Conservation (phyloP, 2,329 filamentous ascomycete species). For the Sporothrix curviconia region DNA sequence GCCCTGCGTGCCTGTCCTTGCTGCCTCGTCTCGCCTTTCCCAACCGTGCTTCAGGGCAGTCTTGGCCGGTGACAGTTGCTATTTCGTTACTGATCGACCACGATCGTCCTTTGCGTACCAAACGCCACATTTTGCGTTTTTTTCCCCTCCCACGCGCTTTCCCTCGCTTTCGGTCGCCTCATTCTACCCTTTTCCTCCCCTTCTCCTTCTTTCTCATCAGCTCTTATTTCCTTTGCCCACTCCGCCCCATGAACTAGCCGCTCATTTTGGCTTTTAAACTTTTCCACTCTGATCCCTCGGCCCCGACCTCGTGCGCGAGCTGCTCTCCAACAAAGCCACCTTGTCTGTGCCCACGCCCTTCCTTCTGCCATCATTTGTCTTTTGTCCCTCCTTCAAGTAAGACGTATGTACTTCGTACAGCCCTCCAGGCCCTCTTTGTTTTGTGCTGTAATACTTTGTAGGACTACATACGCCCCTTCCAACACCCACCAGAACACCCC, state of each 20-base stretch:
- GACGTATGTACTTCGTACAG: too few species aligned
- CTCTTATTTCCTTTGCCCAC: neutral
- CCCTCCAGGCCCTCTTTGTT: too few species aligned
- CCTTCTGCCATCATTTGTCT: neutral
- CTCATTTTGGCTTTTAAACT: too few species aligned
- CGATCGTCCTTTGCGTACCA: constrained; percentile 11
- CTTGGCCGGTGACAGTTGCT: constrained; percentile 13
- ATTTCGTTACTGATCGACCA: constrained; percentile 14
- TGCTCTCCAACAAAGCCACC: too few species aligned
- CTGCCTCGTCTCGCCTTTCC: constrained; percentile 6
- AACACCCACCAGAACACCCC: neutral
- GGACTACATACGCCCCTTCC: too few species aligned
- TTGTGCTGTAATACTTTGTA: too few species aligned
- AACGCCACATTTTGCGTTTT: constrained; percentile 9
- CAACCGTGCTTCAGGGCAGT: constrained; percentile 5
- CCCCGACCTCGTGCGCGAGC: too few species aligned
- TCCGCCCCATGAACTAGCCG: neutral
- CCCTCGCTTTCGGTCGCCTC: too few species aligned
- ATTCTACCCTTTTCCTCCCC: too few species aligned
- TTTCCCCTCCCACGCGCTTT: too few species aligned
- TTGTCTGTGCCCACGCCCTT: too few species aligned
- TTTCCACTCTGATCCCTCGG: too few species aligned
- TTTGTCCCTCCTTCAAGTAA: neutral
- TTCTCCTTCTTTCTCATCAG: neutral
- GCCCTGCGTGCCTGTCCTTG: neutral